Percentiles rank a stretch among this genome's conserved stretches.
phyloP scores from a whole-genome alignment of 306 rosid species.

The Sicyos edulis region DNA sequence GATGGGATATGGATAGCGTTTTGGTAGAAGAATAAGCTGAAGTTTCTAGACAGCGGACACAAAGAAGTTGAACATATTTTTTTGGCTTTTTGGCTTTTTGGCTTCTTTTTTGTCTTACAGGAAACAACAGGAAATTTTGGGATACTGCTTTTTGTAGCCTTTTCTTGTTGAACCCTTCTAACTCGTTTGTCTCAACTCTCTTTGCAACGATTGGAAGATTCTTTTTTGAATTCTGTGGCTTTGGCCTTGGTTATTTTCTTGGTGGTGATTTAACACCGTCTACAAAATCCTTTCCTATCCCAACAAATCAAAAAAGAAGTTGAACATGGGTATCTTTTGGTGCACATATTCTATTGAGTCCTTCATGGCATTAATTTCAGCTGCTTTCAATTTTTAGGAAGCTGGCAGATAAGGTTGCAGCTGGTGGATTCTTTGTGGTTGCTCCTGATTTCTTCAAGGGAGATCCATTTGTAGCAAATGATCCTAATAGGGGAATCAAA shows the following conservation, averaged over 20 bases:
- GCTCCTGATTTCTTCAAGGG: constrained; percentile 66
- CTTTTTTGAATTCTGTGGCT: background rate
- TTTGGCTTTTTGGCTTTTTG: too few species aligned
- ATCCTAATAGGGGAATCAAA: constrained; percentile 28
- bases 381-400: constrained; percentile 42
- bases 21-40: background rate
- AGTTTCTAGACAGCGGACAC: background rate
- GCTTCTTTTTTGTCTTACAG: background rate
- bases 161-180: too few species aligned
- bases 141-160: too few species aligned
- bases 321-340: background rate
- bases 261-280: too few species aligned
- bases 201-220: background rate
- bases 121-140: too few species aligned
- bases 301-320: too few species aligned
- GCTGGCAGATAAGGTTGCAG: constrained; percentile 72
- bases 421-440: constrained; percentile 63
- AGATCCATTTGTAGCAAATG: constrained; percentile 43
- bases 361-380: constrained; percentile 16
- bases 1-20: constrained; percentile 1
- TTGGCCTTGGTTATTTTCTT: too few species aligned
- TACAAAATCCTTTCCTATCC: too few species aligned
- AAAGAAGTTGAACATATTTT: background rate
- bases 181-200: too few species aligned
- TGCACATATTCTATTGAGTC: background rate